A percentile compares a stretch with the other conserved stretches of the same genome.
Evolutionary conservation across 192 early-diverging fungal genomes (phyloP).

Genomic region (Coemansia sp.): DNA sequence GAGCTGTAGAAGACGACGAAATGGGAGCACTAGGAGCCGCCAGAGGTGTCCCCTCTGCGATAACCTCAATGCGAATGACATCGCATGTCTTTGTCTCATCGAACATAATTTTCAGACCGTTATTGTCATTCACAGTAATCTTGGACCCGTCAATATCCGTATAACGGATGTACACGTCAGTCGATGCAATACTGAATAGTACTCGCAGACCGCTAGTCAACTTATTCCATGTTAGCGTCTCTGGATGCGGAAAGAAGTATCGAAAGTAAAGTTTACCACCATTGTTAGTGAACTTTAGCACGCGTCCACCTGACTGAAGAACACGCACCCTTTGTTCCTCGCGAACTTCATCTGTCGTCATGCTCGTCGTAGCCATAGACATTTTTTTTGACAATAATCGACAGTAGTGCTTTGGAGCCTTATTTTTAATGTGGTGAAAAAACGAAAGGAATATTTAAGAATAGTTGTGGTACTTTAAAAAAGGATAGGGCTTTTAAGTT

Average conservation of each 20-base stretch:
- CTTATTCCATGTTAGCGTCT: constrained; percentile 40
- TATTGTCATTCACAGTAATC: constrained; percentile 46
- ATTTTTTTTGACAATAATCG: constrained; percentile 4
- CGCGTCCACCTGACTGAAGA: constrained; percentile 39
- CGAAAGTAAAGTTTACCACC: constrained; percentile 50
- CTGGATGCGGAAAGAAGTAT: constrained; percentile 47
- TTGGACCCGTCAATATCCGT: constrained; percentile 34
- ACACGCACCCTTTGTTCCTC: constrained; percentile 39
- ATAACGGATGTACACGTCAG: constrained; percentile 39
- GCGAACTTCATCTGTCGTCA: constrained; percentile 21
- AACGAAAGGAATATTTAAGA: not conserved
- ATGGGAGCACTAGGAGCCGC: constrained; percentile 1
- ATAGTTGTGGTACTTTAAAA: no score
- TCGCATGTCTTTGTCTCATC: constrained; percentile 37
- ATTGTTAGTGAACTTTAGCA: constrained; percentile 51
- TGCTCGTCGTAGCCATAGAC: constrained; percentile 6
- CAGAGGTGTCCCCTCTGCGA: constrained; percentile 10
- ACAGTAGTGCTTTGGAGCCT: not conserved
- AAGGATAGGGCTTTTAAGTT: no score
- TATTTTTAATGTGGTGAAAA: not conserved
- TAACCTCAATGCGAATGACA: constrained; percentile 39
- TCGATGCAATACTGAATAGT: constrained; percentile 29
- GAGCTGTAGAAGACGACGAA: constrained; percentile 4
- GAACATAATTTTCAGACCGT: constrained; percentile 47
- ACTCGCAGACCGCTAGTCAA: constrained; percentile 40